phyloP scores from a whole-genome alignment of 2,329 filamentous ascomycete species.

The Xylaria multiplex region DNA sequence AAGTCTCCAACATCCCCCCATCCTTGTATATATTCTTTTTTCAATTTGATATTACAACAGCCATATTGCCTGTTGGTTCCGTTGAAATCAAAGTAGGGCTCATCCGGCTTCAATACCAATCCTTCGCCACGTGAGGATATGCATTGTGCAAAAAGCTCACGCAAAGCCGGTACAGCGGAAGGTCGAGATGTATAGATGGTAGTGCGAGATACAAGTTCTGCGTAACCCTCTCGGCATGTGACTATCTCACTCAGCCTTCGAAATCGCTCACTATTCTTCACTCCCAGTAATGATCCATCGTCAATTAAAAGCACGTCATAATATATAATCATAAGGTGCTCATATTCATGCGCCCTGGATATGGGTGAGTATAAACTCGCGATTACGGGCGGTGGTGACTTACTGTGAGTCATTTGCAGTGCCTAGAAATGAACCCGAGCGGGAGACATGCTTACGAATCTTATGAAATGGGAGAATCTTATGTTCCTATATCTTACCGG shows the following conservation, averaged over 20 bases:
- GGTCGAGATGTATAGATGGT: slow-evolving; percentile 71
- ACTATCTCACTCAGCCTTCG: slow-evolving; percentile 67
- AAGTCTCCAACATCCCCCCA: slow-evolving; percentile 88
- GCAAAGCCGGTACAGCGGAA: slow-evolving; percentile 64
- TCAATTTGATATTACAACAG: slow-evolving; percentile 79
- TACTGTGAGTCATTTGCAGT: slow-evolving; percentile 75
- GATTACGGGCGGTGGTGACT: slow-evolving; percentile 41
- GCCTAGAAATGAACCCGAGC: slow-evolving; percentile 76
- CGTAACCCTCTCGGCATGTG: slow-evolving; percentile 64
- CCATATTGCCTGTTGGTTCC: slow-evolving; percentile 51
- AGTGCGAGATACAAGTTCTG: slow-evolving; percentile 70
- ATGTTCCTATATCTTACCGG: slow-evolving; percentile 54
- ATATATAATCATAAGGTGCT: slow-evolving; percentile 71
- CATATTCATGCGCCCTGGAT: slow-evolving; percentile 57
- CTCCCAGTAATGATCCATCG: slow-evolving; percentile 60
- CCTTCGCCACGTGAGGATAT: slow-evolving; percentile 78
- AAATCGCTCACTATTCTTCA: slow-evolving; percentile 68
- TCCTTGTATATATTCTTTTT: slow-evolving; percentile 83
- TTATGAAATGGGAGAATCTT: slow-evolving; percentile 81
- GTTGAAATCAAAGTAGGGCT: slow-evolving; percentile 76
- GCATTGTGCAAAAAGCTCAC: slow-evolving; percentile 72
- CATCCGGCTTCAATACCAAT: slow-evolving; percentile 81
- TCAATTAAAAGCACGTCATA: slow-evolving; percentile 68
- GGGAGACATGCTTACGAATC: slow-evolving; percentile 80
- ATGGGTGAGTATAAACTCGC: slow-evolving; percentile 36